Percentiles rank a stretch among this genome's conserved stretches.
phyloP scores from a whole-genome alignment of 2,329 filamentous ascomycete genomes.

The Mycosphaerella sp. region DNA sequence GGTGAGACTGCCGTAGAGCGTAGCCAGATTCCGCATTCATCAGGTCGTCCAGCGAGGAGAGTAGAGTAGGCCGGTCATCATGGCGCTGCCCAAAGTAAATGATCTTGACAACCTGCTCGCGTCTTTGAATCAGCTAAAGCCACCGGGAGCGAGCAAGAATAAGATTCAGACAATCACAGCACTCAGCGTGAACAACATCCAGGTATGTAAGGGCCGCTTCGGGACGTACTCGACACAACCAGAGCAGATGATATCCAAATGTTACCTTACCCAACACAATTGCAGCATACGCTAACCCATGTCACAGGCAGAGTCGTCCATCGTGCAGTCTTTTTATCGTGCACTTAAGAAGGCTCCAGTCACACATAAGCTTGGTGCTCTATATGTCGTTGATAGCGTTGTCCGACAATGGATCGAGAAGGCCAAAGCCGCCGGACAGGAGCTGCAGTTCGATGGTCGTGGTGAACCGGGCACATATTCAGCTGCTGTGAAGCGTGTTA shows the following conservation, averaged over 20 bases:
- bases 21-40: slow-evolving; percentile 8
- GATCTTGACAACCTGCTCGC: slow-evolving; percentile 86
- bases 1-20: slow-evolving; percentile 23
- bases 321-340: slow-evolving; percentile 94
- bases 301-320: slow-evolving; percentile 80
- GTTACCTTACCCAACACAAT: not conserved
- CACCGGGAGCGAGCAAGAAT: slow-evolving; percentile 87
- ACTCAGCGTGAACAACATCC: slow-evolving; percentile 81
- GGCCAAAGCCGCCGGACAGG: slow-evolving; percentile 77
- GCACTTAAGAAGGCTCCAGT: slow-evolving; percentile 92
- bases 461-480: slow-evolving; percentile 89
- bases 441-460: slow-evolving; percentile 58
- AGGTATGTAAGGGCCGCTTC: slow-evolving; percentile 54
- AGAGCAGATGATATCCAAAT: not conserved
- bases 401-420: slow-evolving; percentile 98
- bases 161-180: slow-evolving; percentile 83
- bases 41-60: slow-evolving; percentile 10
- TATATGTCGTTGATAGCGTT: slow-evolving; percentile 99
- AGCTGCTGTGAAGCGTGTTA: slow-evolving; percentile 92
- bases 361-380: slow-evolving; percentile 95
- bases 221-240: not conserved
- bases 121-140: slow-evolving; percentile 84
- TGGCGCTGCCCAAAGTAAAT: slow-evolving; percentile 64
- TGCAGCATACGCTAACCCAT: not conserved
- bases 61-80: slow-evolving; percentile 29